phyloP scores from a whole-genome alignment of 768 basidiomycete genomes.

The Rhodotorula kratochvilovae region DNA sequence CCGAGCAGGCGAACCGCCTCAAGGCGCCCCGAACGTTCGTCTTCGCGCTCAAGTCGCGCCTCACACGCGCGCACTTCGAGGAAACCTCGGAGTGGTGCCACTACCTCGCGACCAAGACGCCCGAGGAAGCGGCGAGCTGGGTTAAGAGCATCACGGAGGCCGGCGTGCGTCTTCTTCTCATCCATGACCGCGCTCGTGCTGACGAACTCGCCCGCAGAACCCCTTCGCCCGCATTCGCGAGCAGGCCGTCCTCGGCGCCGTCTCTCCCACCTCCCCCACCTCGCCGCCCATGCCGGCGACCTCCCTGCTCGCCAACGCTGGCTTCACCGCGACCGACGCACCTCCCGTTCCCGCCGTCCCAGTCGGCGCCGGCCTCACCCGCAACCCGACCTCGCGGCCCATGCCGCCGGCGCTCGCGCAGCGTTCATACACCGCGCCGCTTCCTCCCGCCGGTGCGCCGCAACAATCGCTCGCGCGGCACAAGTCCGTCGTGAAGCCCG shows the following conservation, averaged over 20 bases:
- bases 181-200: background rate
- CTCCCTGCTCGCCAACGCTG: background rate
- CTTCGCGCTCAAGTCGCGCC: constrained; percentile 81
- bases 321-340: background rate
- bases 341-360: background rate
- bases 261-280: background rate
- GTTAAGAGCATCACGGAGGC: constrained; percentile 74
- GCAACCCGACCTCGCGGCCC: background rate
- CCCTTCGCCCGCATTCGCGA: constrained; percentile 21
- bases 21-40: constrained; percentile 78
- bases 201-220: constrained; percentile 5
- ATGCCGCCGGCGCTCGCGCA: background rate
- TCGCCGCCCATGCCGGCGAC: background rate
- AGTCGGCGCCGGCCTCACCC: background rate
- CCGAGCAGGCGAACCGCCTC: constrained; percentile 52
- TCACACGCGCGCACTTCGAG: constrained; percentile 27
- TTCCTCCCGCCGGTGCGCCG: background rate
- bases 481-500: constrained; percentile 18
- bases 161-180: constrained; percentile 57
- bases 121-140: constrained; percentile 66
- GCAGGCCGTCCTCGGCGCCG: constrained; percentile 14
- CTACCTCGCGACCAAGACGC: constrained; percentile 70
- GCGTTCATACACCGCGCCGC: constrained; percentile 1
- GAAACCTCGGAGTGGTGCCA: constrained; percentile 71
- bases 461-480: background rate